Evolutionary conservation across 108 stramenopile species (phyloP), one percentile per base, ranked within the genome.

Genomic region (Cyclotella baltica): DNA sequence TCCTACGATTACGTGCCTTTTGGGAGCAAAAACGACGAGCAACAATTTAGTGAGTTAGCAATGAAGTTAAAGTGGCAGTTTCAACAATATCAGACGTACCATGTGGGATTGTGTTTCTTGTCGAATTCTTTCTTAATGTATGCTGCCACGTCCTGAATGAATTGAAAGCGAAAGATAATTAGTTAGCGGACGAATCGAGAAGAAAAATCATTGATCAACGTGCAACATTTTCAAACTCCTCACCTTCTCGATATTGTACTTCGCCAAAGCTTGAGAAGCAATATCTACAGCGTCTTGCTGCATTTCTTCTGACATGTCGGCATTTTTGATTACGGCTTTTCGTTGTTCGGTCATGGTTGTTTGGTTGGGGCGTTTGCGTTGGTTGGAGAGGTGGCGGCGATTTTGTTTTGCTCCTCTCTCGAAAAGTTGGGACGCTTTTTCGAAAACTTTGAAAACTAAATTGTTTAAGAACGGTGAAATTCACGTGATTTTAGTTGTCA

Each of bases 81-180:
- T 34, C 1, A 3, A 11, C 4, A 61, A 48, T 58, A 61, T 22
- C 62, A 38, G 33, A 36, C 88, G 68, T 96, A 97, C 99, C 99
- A 99, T 37, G 98, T 99, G 31, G 99, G 98, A 67, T 89, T 95
- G 89, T 98, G 95, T 72, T 98, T 99, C 81, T 97, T 97, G 89
- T 99, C 99, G 69, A 99, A 99, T 86, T 99, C 99, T 80, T 99
- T 99, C 84, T 99, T 99, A 76, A 99, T 98, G 73, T 94, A 98
- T 31, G 98, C 98, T 8, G 99, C 99, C 67, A 99, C 97, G 84
- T 99, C 99, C 97, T 95, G 67, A 19, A 52, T 9, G 72, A 53
- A 55, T 6, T 61, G 20, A 22, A 72, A 75, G 72, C 52, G 27
- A 40, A 69, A 51, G 64, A 23, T 8, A n/a, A n/a, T 0, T 15